Evolutionary conservation across 2,329 filamentous ascomycete species (phyloP).

Genomic region (Chaetomiaceae sp.): DNA sequence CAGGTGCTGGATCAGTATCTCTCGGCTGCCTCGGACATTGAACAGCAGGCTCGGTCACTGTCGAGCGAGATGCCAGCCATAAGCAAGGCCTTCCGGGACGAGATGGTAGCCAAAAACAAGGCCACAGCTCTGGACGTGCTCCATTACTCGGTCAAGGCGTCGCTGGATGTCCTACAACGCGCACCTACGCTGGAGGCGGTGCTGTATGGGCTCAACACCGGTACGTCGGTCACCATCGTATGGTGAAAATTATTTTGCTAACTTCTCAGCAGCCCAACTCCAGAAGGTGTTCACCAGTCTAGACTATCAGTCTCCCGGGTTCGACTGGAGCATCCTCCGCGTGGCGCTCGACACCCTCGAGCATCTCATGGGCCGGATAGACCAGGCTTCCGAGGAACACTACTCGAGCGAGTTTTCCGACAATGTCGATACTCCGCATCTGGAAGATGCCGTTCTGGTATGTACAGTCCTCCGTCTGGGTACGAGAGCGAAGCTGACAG

Average conservation of each 20-base stretch:
- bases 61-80: constrained; percentile 42
- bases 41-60: constrained; percentile 49
- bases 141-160: constrained; percentile 43
- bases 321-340: constrained; percentile 46
- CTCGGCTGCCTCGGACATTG: constrained; percentile 50
- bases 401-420: constrained; percentile 31
- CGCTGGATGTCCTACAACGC: constrained; percentile 46
- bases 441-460: constrained; percentile 46
- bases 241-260: constrained; percentile 20
- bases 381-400: constrained; percentile 37
- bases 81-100: constrained; percentile 41
- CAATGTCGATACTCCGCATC: constrained; percentile 30
- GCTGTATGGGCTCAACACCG: constrained; percentile 45
- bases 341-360: constrained; percentile 44
- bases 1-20: constrained; percentile 55
- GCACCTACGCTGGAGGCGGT: constrained; percentile 43
- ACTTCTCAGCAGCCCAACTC: constrained; percentile 37
- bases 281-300: constrained; percentile 49
- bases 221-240: constrained; percentile 25
- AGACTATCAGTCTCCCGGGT: constrained; percentile 36
- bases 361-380: constrained; percentile 42
- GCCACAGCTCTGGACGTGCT: constrained; percentile 50
- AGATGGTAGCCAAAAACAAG: constrained; percentile 49
- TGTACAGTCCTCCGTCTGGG: constrained; percentile 3
- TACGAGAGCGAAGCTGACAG: not conserved